Evolutionary conservation across 192 early-diverging fungal species (phyloP), one percentile per base, ranked within the genome.

Genomic region (Coemansia interrupta): DNA sequence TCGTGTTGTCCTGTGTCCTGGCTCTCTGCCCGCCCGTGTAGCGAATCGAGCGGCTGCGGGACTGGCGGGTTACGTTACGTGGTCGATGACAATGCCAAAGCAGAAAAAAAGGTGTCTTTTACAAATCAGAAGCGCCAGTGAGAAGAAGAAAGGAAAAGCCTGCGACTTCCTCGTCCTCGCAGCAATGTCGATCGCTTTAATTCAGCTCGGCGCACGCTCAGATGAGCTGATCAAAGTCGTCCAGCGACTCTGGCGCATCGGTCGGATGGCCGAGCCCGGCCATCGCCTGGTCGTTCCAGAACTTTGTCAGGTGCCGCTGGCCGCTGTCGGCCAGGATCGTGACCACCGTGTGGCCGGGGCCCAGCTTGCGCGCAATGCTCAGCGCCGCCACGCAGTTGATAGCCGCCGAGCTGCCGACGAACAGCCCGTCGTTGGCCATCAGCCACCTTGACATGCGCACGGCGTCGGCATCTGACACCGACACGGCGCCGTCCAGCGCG

Each of bases 301-400:
- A 98, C 78, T 95, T 96, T 40, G 92, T 95, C 63, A 95, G 66
- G 70, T 97, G 94, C 29, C 96, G 81, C 40, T 90, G 88, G 1
- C 96, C 96, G 59, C 84, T 84, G 64, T 98, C 96, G 51, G 89
- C 90, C 32, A 98, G 79, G 13, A 98, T 54, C 0, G 96, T 98
- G 17, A 98, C 92, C 40, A 98, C 83, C 11, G 87, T 88, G 66
- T 94, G 89, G 14, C 94, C 93, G 3, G 92, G 93, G 10, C 94
- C 92, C 23, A 97, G 75, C 38, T 76, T 50, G 15, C 81, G 77
- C 12, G 95, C 96, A 14, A 87, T 81, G 29, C 86, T 64, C 17
- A 92, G 83, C 24, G 93, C 92, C 5, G 90, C 93, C 4, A 96
- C 93, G 63, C 90, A 91, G 69, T 98, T 96, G 36, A 98, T 87